Evolutionary conservation across 2,329 filamentous ascomycete genomes (phyloP).

Genomic region (Aspergillus sp.): DNA sequence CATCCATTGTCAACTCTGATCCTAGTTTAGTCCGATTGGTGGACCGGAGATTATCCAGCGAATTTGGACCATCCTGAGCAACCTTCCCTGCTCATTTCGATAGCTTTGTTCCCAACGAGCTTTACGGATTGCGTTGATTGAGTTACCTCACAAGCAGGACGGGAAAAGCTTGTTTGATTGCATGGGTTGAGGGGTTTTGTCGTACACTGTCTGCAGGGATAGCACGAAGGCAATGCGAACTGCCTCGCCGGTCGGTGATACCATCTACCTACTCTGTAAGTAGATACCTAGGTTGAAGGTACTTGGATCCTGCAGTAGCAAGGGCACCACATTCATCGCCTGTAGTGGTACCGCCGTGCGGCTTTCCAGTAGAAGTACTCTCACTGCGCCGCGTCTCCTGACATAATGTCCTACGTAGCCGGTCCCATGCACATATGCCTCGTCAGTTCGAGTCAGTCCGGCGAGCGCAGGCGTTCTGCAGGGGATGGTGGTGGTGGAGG

Average conservation of each 20-base stretch:
- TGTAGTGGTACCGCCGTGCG: too few relatives aligned
- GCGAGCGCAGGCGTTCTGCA: conserved; percentile 13
- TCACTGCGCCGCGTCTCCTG: too few relatives aligned
- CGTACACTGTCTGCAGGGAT: conserved; percentile 4
- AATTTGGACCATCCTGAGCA: background rate
- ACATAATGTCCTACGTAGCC: too few relatives aligned
- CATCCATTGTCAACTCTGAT: too few relatives aligned
- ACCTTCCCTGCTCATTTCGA: background rate
- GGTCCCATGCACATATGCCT: background rate
- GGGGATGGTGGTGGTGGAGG: background rate
- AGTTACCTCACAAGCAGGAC: conserved; percentile 1
- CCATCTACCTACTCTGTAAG: background rate
- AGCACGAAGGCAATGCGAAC: background rate
- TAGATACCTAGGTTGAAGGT: background rate
- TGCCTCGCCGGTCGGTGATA: too few relatives aligned
- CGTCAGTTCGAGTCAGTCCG: background rate
- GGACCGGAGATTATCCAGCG: background rate
- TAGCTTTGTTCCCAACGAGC: background rate
- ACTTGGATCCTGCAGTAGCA: too few relatives aligned
- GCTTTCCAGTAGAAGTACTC: too few relatives aligned
- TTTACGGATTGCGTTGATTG: background rate
- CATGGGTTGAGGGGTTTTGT: background rate
- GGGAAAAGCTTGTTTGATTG: conserved; percentile 9
- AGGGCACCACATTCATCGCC: too few relatives aligned
- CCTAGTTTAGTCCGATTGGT: background rate